Evolutionary conservation across 208 protist genomes (phyloP).

Genomic region (Naegleria lovaniensis): DNA sequence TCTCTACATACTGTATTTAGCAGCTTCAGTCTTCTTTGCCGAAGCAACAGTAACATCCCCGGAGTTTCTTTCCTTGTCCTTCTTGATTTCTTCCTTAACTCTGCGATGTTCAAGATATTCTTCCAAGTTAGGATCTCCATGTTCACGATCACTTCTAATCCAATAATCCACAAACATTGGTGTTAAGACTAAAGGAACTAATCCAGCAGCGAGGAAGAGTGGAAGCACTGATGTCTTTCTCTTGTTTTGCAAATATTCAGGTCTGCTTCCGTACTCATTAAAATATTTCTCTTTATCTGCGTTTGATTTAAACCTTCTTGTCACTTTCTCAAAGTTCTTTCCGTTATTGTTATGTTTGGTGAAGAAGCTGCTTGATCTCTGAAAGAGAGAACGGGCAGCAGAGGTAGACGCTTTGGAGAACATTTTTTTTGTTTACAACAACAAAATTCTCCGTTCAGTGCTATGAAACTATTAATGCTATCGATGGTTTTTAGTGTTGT

Average conservation of each 20-base stretch:
- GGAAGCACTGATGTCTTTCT: not conserved
- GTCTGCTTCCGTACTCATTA: not conserved
- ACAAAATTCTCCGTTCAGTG: not conserved
- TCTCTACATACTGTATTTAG: slow-evolving; percentile 20
- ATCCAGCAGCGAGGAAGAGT: not conserved
- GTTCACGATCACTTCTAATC: not conserved
- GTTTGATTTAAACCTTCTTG: not conserved
- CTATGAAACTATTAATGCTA: too few relatives aligned
- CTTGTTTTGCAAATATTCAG: slow-evolving; percentile 3
- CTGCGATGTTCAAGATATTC: not conserved
- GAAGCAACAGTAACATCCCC: not conserved
- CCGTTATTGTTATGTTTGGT: not conserved
- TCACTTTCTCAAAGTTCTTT: not conserved
- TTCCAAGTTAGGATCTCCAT: not conserved
- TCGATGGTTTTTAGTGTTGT: too few relatives aligned
- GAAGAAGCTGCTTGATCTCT: not conserved
- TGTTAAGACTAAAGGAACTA: not conserved
- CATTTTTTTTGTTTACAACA: not conserved
- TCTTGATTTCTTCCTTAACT: not conserved
- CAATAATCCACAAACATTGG: not conserved
- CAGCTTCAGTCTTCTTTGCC: not conserved
- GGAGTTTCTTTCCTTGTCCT: not conserved
- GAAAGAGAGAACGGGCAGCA: not conserved
- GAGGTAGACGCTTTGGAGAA: not conserved
- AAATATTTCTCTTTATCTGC: not conserved